Evolutionary conservation across 73 alveolate species (phyloP), one percentile per base, ranked within the genome.

Genomic region (Tetrahymena borealis): DNA sequence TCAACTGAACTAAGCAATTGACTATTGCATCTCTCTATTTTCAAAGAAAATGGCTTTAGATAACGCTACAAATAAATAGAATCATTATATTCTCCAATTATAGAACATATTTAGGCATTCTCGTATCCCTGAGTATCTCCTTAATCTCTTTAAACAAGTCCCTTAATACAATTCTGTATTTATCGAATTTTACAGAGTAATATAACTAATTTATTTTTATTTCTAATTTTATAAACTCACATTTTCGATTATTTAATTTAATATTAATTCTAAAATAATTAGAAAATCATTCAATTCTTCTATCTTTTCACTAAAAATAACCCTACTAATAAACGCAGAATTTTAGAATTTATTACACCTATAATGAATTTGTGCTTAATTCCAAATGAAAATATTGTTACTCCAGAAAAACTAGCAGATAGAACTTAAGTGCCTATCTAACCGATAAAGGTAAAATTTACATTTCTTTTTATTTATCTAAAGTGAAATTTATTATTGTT

Each of bases 41-140:
- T 60, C 85, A 60, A 60, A 60, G 35, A 60, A 60, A 60, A 60
- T 60, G 9, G 85, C 85, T 1, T 13, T 60, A 13, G 85, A 60
- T 24, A 35, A 35, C 4, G 9, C 36, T 0, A 60, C n/a, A 60
- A 60, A 60, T 6, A 60, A 60, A 9, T 10, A 60, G 13, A 2
- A 60, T 24, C 85, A 60, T 60, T 60, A 60, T 35, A 60, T 24
- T 3, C 10, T 60, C 11, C 15, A 60, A 9, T 35, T 60, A 13
- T 6, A 12, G 33, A 20, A 78, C 78, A 92, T 78, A 18, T 92
- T 37, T 32, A 78, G 78, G 28, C 93, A 15, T 90, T 93, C 91
- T 93, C 90, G 78, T 79, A 93, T 93, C 37, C 91, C 78, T 37
- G 90, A 7, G 39, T 91, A 93, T 33, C 40, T 93, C 93, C 93